Conservation (phyloP, 2,329 filamentous ascomycete species). For the Rutstroemia sp. region DNA sequence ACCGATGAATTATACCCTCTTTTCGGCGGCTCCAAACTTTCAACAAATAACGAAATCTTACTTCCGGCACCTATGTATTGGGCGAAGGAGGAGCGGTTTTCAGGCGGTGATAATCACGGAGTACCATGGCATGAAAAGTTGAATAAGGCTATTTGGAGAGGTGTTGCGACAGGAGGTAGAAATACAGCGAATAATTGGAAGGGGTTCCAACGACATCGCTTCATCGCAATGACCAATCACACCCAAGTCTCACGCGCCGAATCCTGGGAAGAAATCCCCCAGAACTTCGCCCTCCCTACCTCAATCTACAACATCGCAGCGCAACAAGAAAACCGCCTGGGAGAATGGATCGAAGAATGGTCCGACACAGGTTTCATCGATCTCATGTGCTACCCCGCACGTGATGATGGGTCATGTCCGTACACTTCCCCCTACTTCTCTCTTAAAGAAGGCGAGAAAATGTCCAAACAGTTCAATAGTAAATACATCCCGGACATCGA, state of each 20-base stretch:
- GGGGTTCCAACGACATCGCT: constrained; percentile 49
- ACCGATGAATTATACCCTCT: constrained; percentile 50
- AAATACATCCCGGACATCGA: constrained; percentile 75
- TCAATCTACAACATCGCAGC: constrained; percentile 38
- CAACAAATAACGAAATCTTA: constrained; percentile 56
- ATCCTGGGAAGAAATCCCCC: constrained; percentile 30
- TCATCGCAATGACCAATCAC: constrained; percentile 46
- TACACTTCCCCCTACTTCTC: constrained; percentile 36
- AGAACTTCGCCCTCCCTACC: constrained; percentile 48
- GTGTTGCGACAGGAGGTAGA: constrained; percentile 54
- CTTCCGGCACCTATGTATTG: constrained; percentile 60
- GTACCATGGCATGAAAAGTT: constrained; percentile 49
- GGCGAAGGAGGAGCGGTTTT: constrained; percentile 50
- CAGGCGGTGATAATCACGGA: constrained; percentile 49
- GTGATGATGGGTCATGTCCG: constrained; percentile 37
- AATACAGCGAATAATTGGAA: constrained; percentile 42
- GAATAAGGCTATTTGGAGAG: constrained; percentile 53
- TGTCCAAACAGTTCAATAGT: constrained; percentile 47
- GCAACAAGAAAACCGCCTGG: constrained; percentile 37
- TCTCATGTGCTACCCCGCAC: constrained; percentile 38
- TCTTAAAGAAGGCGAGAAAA: constrained; percentile 41
- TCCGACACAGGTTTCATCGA: constrained; percentile 33
- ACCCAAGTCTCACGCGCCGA: constrained; percentile 30
- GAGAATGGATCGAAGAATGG: constrained; percentile 26
- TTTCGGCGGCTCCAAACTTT: constrained; percentile 55